Base-by-base conservation (phyloP, 108 stramenopile genomes). In the Schizochytrium sp. region DNA sequence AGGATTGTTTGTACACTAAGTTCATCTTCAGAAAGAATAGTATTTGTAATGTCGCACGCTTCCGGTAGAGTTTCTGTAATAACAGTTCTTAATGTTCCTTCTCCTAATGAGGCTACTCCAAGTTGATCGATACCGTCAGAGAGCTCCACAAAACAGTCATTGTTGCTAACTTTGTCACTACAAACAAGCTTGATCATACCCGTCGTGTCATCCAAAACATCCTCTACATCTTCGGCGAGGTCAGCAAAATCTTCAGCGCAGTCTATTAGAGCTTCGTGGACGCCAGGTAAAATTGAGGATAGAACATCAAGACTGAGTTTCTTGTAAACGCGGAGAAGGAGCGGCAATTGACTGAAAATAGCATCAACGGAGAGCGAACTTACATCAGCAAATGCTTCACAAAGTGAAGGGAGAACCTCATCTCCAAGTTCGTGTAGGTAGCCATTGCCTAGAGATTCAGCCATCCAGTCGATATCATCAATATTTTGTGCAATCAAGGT, bases 181-280 rank as follows among this genome's bases (percentile, higher is more conserved):
- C 76, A 83, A 0, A 83, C 76, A 40, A 83, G 47, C 53, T 83
- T 10, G 1, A 83, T 83, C 50, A 55, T 83, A 10, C 5, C 76
- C 76, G 10, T 10, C 28, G 53, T 5, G 47, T 83, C 76, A 28
- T 83, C 76, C 50, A 55, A 83, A 55, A 53, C 47, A 50, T 47
- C 76, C 50, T 83, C 76, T 1, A 40, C 10, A 38, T 49, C 10
- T 53, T 83, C 76, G 10, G 28, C 76, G 45, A 83, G 76, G 45
- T 10, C 0, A 5, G 76, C 76, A 83, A 83, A 83, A 1, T 46
- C 45, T 8, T 83, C 76, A 5, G 76, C 76, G 4, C 76, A 83
- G 76, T 83, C 76, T n/a, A 83, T 42, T n/a, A 83, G 76, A 38
- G 53, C 40, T n/a, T 49, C 53, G 76, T 83, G 76, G 76, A 83